Base-by-base conservation (phyloP, 176 grass and related monocot species). In the Chrysopogon serrulatus region DNA sequence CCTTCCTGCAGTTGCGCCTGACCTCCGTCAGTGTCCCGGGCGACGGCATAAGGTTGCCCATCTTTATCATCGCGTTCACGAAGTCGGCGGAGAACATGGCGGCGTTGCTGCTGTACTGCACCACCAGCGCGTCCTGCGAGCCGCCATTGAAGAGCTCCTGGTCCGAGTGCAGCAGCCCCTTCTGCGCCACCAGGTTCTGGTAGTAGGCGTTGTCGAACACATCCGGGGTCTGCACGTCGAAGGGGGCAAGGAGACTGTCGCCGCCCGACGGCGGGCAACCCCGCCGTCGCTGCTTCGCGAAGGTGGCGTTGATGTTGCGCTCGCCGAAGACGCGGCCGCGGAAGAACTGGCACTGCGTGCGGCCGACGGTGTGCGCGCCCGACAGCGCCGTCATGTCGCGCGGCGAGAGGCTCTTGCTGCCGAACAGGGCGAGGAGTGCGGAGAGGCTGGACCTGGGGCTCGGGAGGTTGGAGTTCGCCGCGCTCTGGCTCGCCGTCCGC, bases 101-200 rank as follows among this genome's bases (percentile, higher is more conserved):
- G 0, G 86, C 16, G 76, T 48, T 90, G 66, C 2, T 75, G 71
- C 90, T 93, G 92, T 95, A 98, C 26, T 45, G 73, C 74, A 84
- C n/a, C 0, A 97, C 92, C 24, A 94, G 84, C 45, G 78, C 15
- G 72, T 98, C 95, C 87, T 98, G 95, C 24, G 88, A 92, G 2
- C 95, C 95, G 42, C 86, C 83, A 24, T 91, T 94, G 85, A 98
- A 98, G 65, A 98, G 90, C 81, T 90, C 95, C 87, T 98, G 95
- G 78, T 98, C 95, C 1, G 92, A 98, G 81, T 95, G 95, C 11
- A 98, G 80, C 18, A 98, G 85, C 0, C 90, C 95, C 1, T 68
- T 76, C 80, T 41, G 73, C 10, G 24, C 21, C 9, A 94, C 35
- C 16, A 95, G 88, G 80, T 98, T 87, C 89, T 36, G 33, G 86